Evolutionary conservation across 2,329 filamentous ascomycete species (phyloP), one percentile per base, ranked within the genome.

Genomic region (Fusarium sp.): DNA sequence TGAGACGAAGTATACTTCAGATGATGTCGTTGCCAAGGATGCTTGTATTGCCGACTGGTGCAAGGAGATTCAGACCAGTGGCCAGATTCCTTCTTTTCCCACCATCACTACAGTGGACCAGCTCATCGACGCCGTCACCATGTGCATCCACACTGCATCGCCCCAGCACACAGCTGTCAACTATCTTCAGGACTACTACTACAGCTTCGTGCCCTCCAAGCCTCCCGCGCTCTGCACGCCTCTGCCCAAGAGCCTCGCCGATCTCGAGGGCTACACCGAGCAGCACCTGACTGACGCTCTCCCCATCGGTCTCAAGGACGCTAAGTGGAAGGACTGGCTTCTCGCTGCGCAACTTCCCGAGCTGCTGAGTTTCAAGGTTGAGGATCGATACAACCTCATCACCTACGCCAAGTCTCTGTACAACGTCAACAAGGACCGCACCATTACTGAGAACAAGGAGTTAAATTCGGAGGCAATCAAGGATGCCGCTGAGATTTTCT

Each of bases 321-420:
- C 54, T 2, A 66, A 75, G 55, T 75, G 72, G 72, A 70, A 75
- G 36, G 72, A 75, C 14, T 75, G 69, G 72, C 65, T 73, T 5
- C 42, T 74, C 1, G 72, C 71, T 1, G 68, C 68, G 0, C 71
- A 74, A 3, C 2, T 74, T 1, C 72, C 71, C 0, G 68, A 74
- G 44, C 26, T 74, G 1, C 36, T 74, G 18, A 74, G 67, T 15
- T 74, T 60, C 68, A 72, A 74, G 68, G 72, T 72, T 2, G 61
- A 74, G 9, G 47, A 57, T 1, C 14, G 64, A 17, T 74, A 66
- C 26, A 74, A 74, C 20, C 31, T 74, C 4, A 63, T 74, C 26
- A 74, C 71, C 7, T 74, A 74, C 12, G 61, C 61, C 28, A 66
- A 69, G 57, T 69, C 65, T 2, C 7, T 72, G 31, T 72, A 72